Conservation (phyloP, 2,329 filamentous ascomycete genomes). For the Mollisia scopiformis region DNA sequence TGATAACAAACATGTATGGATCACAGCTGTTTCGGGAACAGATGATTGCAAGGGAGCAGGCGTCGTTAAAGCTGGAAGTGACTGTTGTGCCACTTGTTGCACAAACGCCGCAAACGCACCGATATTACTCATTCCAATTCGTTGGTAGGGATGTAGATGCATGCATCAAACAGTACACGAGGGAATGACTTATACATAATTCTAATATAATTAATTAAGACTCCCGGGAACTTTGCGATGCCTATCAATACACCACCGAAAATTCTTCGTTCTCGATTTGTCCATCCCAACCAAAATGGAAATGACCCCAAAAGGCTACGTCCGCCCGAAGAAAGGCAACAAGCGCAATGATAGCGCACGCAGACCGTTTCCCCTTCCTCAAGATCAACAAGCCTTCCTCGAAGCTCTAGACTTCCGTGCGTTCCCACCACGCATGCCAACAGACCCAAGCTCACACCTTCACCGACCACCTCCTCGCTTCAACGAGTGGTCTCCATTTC, state of each 20-base stretch:
- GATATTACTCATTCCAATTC: too few species aligned
- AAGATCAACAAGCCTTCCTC: not conserved
- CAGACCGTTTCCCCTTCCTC: not conserved
- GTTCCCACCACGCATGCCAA: not conserved
- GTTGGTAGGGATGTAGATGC: too few species aligned
- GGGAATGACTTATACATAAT: too few species aligned
- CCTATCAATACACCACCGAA: not conserved
- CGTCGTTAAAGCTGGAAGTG: too few species aligned
- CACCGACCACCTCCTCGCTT: not conserved
- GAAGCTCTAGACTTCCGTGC: not conserved
- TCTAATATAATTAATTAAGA: too few species aligned
- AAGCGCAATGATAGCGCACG: not conserved
- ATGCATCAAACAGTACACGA: too few species aligned
- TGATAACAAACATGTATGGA: too few species aligned
- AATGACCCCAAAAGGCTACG: not conserved
- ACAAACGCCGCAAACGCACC: too few species aligned
- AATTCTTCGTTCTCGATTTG: not conserved
- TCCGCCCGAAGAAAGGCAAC: not conserved
- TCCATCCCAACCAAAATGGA: not conserved
- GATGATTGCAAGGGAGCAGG: too few species aligned
- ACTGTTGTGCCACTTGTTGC: too few species aligned
- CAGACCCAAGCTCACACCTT: not conserved
- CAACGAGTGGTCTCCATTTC: not conserved
- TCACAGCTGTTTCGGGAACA: too few species aligned
- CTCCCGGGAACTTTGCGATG: too few species aligned